Evolutionary conservation across 257 asterid genomes (phyloP).

Genomic region (Parsonsia alboflavescens): DNA sequence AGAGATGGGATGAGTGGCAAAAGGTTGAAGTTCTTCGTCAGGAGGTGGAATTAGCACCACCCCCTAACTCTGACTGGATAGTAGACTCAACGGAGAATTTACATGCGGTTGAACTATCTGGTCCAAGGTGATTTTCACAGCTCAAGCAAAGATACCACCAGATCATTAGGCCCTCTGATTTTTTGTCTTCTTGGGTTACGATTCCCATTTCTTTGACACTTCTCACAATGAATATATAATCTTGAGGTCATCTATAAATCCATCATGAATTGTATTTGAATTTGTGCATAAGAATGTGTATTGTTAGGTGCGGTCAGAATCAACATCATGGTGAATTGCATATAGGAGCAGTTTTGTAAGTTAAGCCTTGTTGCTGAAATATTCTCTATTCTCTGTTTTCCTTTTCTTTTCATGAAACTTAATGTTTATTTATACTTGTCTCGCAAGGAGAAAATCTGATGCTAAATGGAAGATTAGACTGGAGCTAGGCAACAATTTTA

Average conservation of each 20-base stretch:
- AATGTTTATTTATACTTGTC: neutral
- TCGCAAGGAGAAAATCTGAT: neutral
- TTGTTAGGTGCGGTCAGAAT: conserved; percentile 21
- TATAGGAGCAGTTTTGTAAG: conserved; percentile 24
- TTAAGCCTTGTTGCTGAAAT: neutral
- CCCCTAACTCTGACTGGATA: conserved; percentile 41
- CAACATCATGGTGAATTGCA: conserved; percentile 18
- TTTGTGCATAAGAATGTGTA: conserved; percentile 39
- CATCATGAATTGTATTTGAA: conserved; percentile 20
- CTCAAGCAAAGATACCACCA: conserved; percentile 1
- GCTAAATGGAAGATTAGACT: neutral
- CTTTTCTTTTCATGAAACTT: neutral
- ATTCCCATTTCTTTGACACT: conserved; percentile 4
- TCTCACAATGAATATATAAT: conserved; percentile 14
- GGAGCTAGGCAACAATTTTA: neutral
- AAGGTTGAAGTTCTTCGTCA: conserved; percentile 56
- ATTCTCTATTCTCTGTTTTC: neutral
- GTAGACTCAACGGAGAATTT: conserved; percentile 50
- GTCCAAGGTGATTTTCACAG: conserved; percentile 43
- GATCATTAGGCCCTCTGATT: conserved; percentile 21
- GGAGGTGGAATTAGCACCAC: conserved; percentile 44
- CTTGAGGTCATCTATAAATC: conserved; percentile 12
- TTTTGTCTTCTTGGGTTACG: conserved; percentile 1
- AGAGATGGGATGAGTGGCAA: conserved; percentile 60
- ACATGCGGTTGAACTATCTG: conserved; percentile 48